Percentiles rank a stretch among this genome's conserved stretches.
Conservation (phyloP, 345 rosid species). For the Salix caprea region DNA sequence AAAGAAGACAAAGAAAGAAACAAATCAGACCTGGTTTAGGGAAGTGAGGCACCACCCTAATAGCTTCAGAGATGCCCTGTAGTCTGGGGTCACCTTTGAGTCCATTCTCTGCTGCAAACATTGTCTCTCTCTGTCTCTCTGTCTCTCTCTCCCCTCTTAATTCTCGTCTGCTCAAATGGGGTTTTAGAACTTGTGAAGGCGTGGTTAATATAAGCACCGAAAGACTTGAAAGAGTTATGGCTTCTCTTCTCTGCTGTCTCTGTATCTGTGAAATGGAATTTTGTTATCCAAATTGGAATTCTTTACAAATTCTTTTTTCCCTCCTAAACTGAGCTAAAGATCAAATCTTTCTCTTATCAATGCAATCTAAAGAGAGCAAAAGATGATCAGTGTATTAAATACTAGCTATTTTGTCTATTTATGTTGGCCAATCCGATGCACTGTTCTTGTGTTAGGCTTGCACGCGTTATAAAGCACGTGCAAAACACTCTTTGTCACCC, state of each 20-base stretch:
- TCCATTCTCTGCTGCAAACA: constrained; percentile 77
- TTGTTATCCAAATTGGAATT: not conserved
- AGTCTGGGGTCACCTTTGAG: constrained; percentile 72
- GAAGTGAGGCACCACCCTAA: constrained; percentile 69
- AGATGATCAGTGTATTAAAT: constrained; percentile 31
- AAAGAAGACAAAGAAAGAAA: not conserved
- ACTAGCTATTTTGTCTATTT: constrained; percentile 40
- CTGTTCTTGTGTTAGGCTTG: constrained; percentile 4
- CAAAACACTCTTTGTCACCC: not conserved
- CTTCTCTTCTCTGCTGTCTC: not conserved
- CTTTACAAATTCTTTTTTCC: constrained; percentile 10
- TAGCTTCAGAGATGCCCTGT: constrained; percentile 56
- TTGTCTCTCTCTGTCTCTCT: constrained; percentile 10
- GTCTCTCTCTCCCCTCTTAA: not conserved
- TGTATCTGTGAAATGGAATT: not conserved
- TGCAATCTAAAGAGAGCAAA: constrained; percentile 14
- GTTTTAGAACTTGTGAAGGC: not conserved
- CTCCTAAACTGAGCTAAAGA: constrained; percentile 21
- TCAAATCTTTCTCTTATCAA: constrained; percentile 10
- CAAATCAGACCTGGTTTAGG: constrained; percentile 54
- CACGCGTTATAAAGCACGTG: constrained; percentile 21
- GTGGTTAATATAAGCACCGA: not conserved
- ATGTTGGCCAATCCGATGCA: constrained; percentile 47
- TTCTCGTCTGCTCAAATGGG: not conserved
- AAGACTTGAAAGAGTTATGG: not conserved